Percentiles rank a stretch among this genome's conserved stretches.
phyloP scores from a whole-genome alignment of 306 rosid genomes.

The Luffa aegyptiaca region DNA sequence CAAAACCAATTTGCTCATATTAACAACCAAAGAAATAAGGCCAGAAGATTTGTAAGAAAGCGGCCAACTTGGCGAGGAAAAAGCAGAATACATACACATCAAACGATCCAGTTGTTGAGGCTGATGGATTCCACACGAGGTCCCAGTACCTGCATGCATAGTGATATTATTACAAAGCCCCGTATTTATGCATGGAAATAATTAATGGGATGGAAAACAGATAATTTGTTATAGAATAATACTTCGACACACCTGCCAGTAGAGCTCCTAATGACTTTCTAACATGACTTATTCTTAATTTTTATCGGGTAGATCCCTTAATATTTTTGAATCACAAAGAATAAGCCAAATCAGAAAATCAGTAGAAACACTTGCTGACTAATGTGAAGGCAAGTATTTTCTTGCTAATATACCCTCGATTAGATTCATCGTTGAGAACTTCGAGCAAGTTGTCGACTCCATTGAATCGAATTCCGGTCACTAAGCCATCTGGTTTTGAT shows the following conservation, averaged over 20 bases:
- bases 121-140: constrained; percentile 66
- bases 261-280: background rate
- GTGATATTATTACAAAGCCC: background rate
- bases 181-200: background rate
- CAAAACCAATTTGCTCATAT: background rate
- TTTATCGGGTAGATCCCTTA: background rate
- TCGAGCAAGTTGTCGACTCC: constrained; percentile 34
- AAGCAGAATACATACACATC: constrained; percentile 41
- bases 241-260: background rate
- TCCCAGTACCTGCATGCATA: constrained; percentile 66
- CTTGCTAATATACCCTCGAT: constrained; percentile 23
- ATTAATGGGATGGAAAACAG: background rate
- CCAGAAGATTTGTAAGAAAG: background rate
- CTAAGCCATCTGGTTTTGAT: constrained; percentile 34
- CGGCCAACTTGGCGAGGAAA: background rate
- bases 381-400: background rate
- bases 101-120: constrained; percentile 46
- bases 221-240: background rate
- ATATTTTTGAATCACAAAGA: background rate
- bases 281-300: background rate
- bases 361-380: background rate
- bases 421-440: constrained; percentile 17
- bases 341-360: background rate
- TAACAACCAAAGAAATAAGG: background rate
- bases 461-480: constrained; percentile 24